These are phyloP conservation scores for Talaromyces pinophilus DNA, from an alignment of 2,329 filamentous ascomycete species.

Conservation along the genomic window DNA sequence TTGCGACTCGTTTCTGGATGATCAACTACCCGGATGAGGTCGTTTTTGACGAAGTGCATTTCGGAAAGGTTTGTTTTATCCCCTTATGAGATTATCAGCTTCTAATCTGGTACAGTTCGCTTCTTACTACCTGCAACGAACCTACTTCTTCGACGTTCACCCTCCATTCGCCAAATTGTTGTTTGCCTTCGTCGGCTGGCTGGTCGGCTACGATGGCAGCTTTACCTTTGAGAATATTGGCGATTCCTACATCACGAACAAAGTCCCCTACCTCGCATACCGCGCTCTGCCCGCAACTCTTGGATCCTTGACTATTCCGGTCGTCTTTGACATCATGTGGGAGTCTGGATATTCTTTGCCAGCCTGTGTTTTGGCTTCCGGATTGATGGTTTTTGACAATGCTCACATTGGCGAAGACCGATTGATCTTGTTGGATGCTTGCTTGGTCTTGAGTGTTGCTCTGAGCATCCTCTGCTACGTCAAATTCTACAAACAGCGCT, in stretches of 20 bases:
- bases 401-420: constrained; percentile 96
- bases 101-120: constrained; percentile 43
- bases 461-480: constrained; percentile 92
- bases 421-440: constrained; percentile 91
- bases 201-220: constrained; percentile 93
- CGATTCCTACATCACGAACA: constrained; percentile 95
- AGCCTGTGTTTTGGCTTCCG: constrained; percentile 81
- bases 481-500: constrained; percentile 94
- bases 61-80: constrained; percentile 77
- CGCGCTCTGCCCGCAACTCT: constrained; percentile 89
- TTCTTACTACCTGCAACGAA: constrained; percentile 85
- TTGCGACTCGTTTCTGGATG: constrained; percentile 91
- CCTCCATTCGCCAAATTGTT: constrained; percentile 97
- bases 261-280: constrained; percentile 95
- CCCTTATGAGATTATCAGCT: neutral
- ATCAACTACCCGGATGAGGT: constrained; percentile 95
- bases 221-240: constrained; percentile 99
- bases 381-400: constrained; percentile 91
- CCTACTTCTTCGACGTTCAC: constrained; percentile 99
- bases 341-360: constrained; percentile 97
- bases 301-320: constrained; percentile 89
- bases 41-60: constrained; percentile 98
- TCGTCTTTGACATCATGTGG: constrained; percentile 98
- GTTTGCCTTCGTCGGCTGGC: constrained; percentile 95
- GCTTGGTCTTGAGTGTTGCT: constrained; percentile 92